Evolutionary conservation across 2,329 filamentous ascomycete species (phyloP).

Genomic region (Nemania sp.): DNA sequence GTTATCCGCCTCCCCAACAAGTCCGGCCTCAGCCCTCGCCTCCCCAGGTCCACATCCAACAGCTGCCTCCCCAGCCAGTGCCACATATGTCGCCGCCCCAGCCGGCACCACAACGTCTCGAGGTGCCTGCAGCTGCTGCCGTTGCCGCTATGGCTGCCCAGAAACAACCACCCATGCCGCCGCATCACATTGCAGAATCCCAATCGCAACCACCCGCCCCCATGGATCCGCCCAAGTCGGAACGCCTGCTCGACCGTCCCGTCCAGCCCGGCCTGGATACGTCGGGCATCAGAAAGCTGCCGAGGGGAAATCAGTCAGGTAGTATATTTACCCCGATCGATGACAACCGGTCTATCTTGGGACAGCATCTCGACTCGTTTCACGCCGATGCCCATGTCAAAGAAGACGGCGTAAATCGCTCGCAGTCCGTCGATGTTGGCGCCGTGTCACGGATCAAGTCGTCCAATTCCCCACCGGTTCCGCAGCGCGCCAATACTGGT

Average conservation of each 20-base stretch:
- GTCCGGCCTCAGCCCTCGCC: conserved; percentile 61
- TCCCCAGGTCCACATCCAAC: conserved; percentile 59
- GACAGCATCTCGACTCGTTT: conserved; percentile 76
- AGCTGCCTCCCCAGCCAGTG: conserved; percentile 50
- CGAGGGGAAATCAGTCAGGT: conserved; percentile 73
- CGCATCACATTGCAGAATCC: conserved; percentile 43
- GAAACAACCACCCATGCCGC: conserved; percentile 37
- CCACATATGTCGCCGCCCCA: conserved; percentile 58
- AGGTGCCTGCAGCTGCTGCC: conserved; percentile 30
- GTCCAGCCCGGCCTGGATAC: conserved; percentile 55
- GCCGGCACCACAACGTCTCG: conserved; percentile 50
- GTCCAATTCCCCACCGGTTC: conserved; percentile 57
- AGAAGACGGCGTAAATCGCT: conserved; percentile 51
- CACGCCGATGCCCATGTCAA: conserved; percentile 55
- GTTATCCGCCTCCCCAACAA: conserved; percentile 51
- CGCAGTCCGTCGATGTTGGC: conserved; percentile 67
- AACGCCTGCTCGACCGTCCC: conserved; percentile 52
- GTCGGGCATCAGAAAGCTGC: conserved; percentile 61
- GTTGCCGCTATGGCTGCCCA: too few relatives aligned
- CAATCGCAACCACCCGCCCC: conserved; percentile 49
- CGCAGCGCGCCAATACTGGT: conserved; percentile 55
- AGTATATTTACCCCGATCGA: conserved; percentile 99
- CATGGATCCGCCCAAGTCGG: conserved; percentile 50
- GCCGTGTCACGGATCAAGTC: conserved; percentile 55
- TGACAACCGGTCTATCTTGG: conserved; percentile 84